Evolutionary conservation across 2,329 filamentous ascomycete genomes (phyloP).

Genomic region (Ilyonectria destructans): DNA sequence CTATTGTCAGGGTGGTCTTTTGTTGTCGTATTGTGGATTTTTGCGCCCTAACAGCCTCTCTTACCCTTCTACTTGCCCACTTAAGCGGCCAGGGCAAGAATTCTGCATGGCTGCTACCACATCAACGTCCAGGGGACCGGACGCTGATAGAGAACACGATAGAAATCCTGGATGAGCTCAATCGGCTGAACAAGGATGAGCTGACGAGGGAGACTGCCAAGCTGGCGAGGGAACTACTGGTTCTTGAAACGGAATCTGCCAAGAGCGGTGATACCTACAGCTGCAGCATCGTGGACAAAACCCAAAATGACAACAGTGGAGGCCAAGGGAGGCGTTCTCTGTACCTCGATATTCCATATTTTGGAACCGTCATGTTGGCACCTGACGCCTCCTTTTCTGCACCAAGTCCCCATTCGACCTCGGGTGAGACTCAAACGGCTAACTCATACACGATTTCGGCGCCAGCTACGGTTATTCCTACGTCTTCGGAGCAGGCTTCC

Average conservation of each 20-base stretch:
- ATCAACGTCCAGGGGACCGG: constrained; percentile 23
- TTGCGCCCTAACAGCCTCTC: constrained; percentile 18
- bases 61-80: constrained; percentile 15
- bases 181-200: constrained; percentile 12
- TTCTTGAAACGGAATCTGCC: constrained; percentile 2
- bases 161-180: constrained; percentile 20
- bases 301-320: too few species aligned
- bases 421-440: constrained; percentile 1
- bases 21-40: constrained; percentile 24
- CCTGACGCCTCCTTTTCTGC: constrained; percentile 8
- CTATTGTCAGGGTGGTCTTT: constrained; percentile 12
- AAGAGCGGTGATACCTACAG: constrained; percentile 5
- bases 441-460: constrained; percentile 13
- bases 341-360: constrained; percentile 12
- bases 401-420: neutral
- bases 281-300: neutral
- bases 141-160: constrained; percentile 12
- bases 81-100: constrained; percentile 9
- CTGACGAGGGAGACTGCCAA: constrained; percentile 11
- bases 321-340: neutral
- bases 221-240: constrained; percentile 1
- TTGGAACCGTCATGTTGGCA: constrained; percentile 16
- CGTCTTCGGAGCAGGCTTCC: neutral
- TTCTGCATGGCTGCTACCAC: neutral
- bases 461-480: neutral